Evolutionary conservation across 306 rosid species (phyloP).

Genomic region (Cucurbita ficifolia): DNA sequence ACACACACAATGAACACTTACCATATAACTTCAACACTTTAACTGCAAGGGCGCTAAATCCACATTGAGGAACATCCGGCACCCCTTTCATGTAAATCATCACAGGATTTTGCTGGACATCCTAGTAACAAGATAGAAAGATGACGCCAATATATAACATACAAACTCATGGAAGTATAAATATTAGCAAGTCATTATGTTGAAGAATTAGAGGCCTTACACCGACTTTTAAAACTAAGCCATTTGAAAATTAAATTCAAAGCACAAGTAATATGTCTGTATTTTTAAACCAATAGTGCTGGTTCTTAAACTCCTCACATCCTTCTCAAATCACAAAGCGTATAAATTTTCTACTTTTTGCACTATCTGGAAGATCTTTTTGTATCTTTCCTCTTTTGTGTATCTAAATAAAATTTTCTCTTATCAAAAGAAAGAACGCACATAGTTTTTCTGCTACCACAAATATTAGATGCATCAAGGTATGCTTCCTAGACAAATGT

Average conservation of each 20-base stretch:
- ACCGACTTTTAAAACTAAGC: background rate
- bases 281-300: background rate
- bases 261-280: background rate
- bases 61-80: constrained; percentile 66
- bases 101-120: constrained; percentile 61
- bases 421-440: background rate
- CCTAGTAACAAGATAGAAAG: constrained; percentile 27
- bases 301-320: background rate
- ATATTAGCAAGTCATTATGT: background rate
- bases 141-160: background rate
- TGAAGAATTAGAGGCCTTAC: background rate
- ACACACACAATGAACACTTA: constrained; percentile 12
- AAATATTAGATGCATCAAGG: background rate
- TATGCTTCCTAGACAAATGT: background rate
- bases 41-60: constrained; percentile 75
- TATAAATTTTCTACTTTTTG: background rate
- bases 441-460: background rate
- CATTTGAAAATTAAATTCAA: background rate
- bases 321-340: background rate
- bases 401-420: background rate
- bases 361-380: background rate
- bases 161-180: background rate
- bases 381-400: background rate
- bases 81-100: constrained; percentile 84
- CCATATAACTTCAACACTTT: constrained; percentile 49